Conservation (phyloP, 495 filamentous ascomycete species). For the Aspergillus baeticus region DNA sequence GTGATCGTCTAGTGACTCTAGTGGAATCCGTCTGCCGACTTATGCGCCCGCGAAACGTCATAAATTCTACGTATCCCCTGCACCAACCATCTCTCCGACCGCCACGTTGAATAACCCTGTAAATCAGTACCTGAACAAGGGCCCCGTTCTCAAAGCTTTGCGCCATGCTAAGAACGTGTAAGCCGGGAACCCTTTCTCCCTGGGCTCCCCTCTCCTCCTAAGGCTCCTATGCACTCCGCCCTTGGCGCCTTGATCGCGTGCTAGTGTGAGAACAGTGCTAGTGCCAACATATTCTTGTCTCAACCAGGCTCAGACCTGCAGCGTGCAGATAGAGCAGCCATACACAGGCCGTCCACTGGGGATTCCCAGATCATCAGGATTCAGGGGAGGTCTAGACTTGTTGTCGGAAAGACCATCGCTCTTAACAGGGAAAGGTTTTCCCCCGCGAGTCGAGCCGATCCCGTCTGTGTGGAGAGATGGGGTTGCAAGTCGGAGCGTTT, state of each 20-base stretch:
- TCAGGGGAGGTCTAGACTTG: slow-evolving; percentile 2
- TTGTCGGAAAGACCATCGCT: background rate
- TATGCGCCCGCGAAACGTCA: background rate
- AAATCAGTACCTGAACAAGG: background rate
- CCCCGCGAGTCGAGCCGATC: background rate
- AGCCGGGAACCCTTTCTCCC: background rate
- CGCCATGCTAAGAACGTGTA: background rate
- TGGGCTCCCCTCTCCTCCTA: too few relatives aligned
- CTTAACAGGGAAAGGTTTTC: background rate
- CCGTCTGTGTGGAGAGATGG: background rate
- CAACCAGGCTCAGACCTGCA: slow-evolving; percentile 9
- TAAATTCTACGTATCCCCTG: background rate
- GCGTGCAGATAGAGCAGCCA: slow-evolving; percentile 7
- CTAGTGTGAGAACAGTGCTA: background rate
- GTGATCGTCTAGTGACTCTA: too few relatives aligned
- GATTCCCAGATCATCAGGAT: too few relatives aligned
- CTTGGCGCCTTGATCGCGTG: slow-evolving; percentile 1
- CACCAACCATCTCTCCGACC: slow-evolving; percentile 1
- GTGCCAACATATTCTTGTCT: slow-evolving; percentile 14
- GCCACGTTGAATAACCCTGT: slow-evolving; percentile 10
- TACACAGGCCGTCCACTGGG: slow-evolving; percentile 4
- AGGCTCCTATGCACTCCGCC: too few relatives aligned
- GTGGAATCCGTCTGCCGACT: background rate
- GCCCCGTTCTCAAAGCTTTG: background rate
- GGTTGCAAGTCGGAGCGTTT: background rate